Base-by-base conservation (phyloP, 202 grass and related monocot species). In the Elaeis oleifera region DNA sequence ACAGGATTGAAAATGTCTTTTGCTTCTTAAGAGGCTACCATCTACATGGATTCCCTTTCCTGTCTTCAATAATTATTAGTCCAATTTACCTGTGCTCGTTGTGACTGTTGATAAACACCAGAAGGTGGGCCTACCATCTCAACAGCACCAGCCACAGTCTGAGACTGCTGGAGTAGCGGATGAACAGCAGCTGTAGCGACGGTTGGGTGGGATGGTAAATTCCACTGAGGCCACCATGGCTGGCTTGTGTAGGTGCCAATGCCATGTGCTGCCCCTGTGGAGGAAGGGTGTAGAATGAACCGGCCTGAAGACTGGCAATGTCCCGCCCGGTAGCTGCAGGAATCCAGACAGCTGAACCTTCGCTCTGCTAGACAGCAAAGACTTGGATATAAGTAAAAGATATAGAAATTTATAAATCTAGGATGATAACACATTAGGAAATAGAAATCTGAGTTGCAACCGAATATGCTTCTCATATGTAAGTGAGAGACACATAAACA, bases 41-140 rank as follows among this genome's bases (percentile, higher is more conserved):
- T 32, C 48, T 58, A 26, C 20, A 27, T 70, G 24, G 68, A 69
- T 67, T 54, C 51, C 22, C 57, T 57, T 59, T 51, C 59, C 53
- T 64, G 5, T 56, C 63, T 31, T 95, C 78, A 95, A 86, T 87
- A 90, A 78, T 74, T 87, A 82, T 57, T 77, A 19, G 53, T 69
- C 86, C 90, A 90, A 61, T 72, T 90, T 28, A 90, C 84, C 32
- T 85, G 90, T 57, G 71, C 74, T 53, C 71, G 76, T 67, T 90
- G 90, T 20, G 78, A 74, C 54, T 83, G 83, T 75, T 85, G 83
- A 69, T 82, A 88, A 79, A 79, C 79, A 76, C 76, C 81, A 26
- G 74, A 59, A 60, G 83, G 75, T 56, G 75, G 58, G 20, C 80
- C 80, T 3, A 83, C 62, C 78, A 95, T 84, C 76, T 95, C 90